phyloP scores from a whole-genome alignment of 2,329 filamentous ascomycete genomes.

The Talaromyces amestolkiae region DNA sequence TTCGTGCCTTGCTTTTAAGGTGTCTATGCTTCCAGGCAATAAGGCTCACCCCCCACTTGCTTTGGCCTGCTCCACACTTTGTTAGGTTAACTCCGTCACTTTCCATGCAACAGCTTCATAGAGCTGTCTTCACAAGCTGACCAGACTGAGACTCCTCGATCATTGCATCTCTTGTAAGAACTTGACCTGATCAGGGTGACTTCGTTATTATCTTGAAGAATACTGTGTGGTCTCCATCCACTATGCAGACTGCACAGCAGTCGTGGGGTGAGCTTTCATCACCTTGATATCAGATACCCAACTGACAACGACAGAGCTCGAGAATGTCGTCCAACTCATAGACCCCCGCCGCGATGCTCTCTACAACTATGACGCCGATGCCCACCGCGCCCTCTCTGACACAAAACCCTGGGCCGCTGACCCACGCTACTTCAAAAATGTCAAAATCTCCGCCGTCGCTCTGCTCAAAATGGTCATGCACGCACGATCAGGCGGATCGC shows the following conservation, averaged over 20 bases:
- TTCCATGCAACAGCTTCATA: neutral
- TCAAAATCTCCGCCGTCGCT: slow-evolving; percentile 89
- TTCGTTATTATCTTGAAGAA: neutral
- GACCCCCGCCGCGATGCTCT: slow-evolving; percentile 87
- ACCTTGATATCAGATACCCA: slow-evolving; percentile 5
- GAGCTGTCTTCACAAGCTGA: neutral
- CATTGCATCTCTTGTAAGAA: neutral
- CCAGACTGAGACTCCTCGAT: neutral
- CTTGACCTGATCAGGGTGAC: neutral
- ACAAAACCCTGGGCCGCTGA: slow-evolving; percentile 74
- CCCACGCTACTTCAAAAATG: slow-evolving; percentile 84
- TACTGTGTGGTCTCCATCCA: slow-evolving; percentile 18
- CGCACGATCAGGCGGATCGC: slow-evolving; percentile 83
- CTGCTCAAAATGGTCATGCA: slow-evolving; percentile 99
- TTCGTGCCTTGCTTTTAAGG: slow-evolving; percentile 13
- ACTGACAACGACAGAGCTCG: slow-evolving; percentile 64
- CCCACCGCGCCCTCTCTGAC: slow-evolving; percentile 64
- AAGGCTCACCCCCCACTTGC: neutral
- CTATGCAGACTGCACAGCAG: slow-evolving; percentile 58
- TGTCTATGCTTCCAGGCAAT: neutral
- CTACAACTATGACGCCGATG: slow-evolving; percentile 72
- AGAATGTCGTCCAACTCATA: slow-evolving; percentile 79
- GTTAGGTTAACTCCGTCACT: neutral
- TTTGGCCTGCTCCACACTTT: neutral
- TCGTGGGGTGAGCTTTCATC: slow-evolving; percentile 56